Percentiles rank a stretch among this genome's conserved stretches.
These are phyloP conservation scores for Alternaria sp. DNA, from an alignment of 2,329 filamentous ascomycete genomes.

Conservation along the genomic window DNA sequence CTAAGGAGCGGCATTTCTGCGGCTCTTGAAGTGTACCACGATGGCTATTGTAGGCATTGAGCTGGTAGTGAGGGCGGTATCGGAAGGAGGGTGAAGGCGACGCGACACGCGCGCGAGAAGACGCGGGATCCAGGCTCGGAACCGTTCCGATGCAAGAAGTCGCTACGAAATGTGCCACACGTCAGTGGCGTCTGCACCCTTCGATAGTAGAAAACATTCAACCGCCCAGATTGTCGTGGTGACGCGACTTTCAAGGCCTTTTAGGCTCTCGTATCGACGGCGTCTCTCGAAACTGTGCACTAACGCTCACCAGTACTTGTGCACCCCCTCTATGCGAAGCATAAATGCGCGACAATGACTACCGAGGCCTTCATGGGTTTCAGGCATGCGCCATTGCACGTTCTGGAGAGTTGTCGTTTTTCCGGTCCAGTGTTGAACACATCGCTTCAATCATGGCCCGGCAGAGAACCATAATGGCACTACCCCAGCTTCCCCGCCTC, in stretches of 20 bases:
- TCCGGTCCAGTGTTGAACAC: background rate
- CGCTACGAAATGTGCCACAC: background rate
- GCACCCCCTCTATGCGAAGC: background rate
- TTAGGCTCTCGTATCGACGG: background rate
- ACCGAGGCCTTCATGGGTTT: background rate
- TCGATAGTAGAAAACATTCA: background rate
- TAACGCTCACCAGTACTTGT: background rate
- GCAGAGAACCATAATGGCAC: background rate
- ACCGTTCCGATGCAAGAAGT: background rate
- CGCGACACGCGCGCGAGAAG: background rate
- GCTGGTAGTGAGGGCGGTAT: background rate
- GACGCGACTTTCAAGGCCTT: background rate
- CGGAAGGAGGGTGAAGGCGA: background rate
- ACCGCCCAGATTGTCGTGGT: background rate
- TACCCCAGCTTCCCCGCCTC: constrained; percentile 22
- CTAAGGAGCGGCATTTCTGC: background rate
- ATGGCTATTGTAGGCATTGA: background rate
- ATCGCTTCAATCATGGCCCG: constrained; percentile 2
- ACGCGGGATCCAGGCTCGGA: background rate
- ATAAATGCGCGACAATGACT: background rate
- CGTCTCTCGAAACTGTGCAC: background rate
- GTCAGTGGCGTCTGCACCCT: background rate
- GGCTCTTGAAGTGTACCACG: background rate
- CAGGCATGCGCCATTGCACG: background rate
- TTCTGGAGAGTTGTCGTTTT: background rate